Percentiles rank a stretch among this genome's conserved stretches.
Conservation (phyloP, 2,329 filamentous ascomycete genomes). For the Phoma herbarum region DNA sequence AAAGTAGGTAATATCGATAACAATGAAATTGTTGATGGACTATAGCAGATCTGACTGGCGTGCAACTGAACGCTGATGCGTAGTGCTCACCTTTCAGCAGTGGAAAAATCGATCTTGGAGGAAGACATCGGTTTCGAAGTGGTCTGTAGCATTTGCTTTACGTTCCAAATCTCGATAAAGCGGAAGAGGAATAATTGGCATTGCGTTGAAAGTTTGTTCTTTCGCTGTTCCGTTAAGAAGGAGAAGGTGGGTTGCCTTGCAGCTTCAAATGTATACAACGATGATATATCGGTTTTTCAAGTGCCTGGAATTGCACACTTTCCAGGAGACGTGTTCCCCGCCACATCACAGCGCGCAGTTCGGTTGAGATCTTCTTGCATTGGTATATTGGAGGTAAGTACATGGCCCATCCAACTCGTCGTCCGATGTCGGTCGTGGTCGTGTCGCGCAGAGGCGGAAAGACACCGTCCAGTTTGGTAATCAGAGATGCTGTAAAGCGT, state of each 20-base stretch:
- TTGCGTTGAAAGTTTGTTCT: conserved; percentile 40
- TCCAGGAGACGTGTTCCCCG: not conserved
- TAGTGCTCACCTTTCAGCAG: not conserved
- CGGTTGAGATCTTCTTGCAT: conserved; percentile 12
- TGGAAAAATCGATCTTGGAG: not conserved
- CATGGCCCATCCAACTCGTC: conserved; percentile 17
- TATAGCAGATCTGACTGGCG: not conserved
- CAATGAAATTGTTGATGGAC: not conserved
- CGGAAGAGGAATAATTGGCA: conserved; percentile 52
- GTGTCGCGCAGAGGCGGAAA: conserved; percentile 12
- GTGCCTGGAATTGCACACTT: not conserved
- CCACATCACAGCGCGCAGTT: conserved; percentile 4
- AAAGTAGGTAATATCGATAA: not conserved
- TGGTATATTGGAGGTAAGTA: conserved; percentile 20
- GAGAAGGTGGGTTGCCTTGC: conserved; percentile 38
- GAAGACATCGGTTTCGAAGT: not conserved
- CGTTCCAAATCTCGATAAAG: conserved; percentile 24
- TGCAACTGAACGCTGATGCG: not conserved
- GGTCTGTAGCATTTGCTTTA: conserved; percentile 16
- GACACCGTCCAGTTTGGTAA: conserved; percentile 65
- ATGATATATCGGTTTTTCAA: not conserved
- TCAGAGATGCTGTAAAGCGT: conserved; percentile 99
- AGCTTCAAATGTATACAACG: conserved; percentile 43
- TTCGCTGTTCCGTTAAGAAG: conserved; percentile 50
- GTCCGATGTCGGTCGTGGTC: conserved; percentile 5